Percentiles rank a stretch among this genome's conserved stretches.
These are phyloP conservation scores for Aphanomyces stellatus DNA, from an alignment of 352 stramenopile genomes.

Conservation along the genomic window DNA sequence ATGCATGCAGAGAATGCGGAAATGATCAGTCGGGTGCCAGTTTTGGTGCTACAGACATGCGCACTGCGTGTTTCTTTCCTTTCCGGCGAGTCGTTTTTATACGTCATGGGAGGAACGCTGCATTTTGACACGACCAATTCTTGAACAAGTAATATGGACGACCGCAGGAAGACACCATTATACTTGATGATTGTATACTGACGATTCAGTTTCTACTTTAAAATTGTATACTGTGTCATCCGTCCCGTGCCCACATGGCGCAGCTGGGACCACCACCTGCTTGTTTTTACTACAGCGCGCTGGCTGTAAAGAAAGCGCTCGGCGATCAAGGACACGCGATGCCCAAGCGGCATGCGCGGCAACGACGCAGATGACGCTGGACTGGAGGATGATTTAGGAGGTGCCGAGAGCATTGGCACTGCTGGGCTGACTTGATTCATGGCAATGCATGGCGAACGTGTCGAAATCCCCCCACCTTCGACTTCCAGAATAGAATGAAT, in stretches of 20 bases:
- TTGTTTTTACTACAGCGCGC: background rate
- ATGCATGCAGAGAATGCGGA: background rate
- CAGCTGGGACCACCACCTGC: background rate
- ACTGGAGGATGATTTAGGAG: too few species aligned
- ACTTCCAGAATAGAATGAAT: too few species aligned
- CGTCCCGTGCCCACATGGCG: background rate
- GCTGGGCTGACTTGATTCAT: too few species aligned
- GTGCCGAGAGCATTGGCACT: too few species aligned
- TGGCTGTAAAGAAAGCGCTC: background rate
- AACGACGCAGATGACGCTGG: too few species aligned
- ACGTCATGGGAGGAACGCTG: background rate
- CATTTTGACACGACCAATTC: background rate
- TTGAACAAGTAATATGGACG: background rate
- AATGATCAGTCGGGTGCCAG: background rate
- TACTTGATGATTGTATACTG: background rate
- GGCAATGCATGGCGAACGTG: too few species aligned
- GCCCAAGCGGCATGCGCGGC: background rate
- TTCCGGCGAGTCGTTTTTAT: background rate
- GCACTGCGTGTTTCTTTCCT: background rate
- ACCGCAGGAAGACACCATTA: background rate
- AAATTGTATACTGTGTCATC: background rate
- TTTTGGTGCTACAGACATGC: conserved; percentile 1
- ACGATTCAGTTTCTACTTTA: background rate
- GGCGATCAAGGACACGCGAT: too few species aligned
- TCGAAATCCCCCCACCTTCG: too few species aligned